These are phyloP conservation scores for Penicillium sp. DNA, from an alignment of 2,329 filamentous ascomycete species.

Conservation along the genomic window DNA sequence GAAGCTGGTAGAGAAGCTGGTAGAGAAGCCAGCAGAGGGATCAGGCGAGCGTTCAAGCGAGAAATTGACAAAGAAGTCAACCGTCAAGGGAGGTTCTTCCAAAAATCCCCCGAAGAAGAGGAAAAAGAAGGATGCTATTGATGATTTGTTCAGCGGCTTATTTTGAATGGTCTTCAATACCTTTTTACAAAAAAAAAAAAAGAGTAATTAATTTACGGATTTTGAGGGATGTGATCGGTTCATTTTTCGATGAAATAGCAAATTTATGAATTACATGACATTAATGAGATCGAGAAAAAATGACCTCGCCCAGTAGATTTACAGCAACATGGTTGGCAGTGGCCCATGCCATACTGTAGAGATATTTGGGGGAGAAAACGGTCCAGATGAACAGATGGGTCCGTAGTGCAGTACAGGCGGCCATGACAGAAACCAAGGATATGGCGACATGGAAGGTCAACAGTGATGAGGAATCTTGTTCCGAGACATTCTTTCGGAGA, in stretches of 20 bases:
- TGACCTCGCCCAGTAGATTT: conserved; percentile 61
- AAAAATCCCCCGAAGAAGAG: conserved; percentile 41
- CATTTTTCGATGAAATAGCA: background rate
- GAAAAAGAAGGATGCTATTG: conserved; percentile 65
- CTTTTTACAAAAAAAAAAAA: background rate
- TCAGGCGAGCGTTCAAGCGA: too few species aligned
- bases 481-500: conserved; percentile 21
- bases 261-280: background rate
- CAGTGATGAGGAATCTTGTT: conserved; percentile 55
- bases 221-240: background rate
- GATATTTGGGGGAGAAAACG: conserved; percentile 93
- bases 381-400: conserved; percentile 98
- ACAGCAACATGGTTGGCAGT: conserved; percentile 75
- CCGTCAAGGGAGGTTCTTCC: too few species aligned
- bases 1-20: background rate
- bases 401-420: conserved; percentile 76
- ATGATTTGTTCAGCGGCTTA: conserved; percentile 67
- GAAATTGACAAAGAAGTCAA: too few species aligned
- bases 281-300: conserved; percentile 11
- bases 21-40: too few species aligned
- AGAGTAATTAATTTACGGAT: background rate
- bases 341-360: conserved; percentile 89
- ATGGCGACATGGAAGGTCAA: conserved; percentile 69
- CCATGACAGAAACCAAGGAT: conserved; percentile 74
- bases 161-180: conserved; percentile 36